These are phyloP conservation scores for Gossypium rotundifolium DNA, from an alignment of 345 rosid species.

Conservation along the genomic window DNA sequence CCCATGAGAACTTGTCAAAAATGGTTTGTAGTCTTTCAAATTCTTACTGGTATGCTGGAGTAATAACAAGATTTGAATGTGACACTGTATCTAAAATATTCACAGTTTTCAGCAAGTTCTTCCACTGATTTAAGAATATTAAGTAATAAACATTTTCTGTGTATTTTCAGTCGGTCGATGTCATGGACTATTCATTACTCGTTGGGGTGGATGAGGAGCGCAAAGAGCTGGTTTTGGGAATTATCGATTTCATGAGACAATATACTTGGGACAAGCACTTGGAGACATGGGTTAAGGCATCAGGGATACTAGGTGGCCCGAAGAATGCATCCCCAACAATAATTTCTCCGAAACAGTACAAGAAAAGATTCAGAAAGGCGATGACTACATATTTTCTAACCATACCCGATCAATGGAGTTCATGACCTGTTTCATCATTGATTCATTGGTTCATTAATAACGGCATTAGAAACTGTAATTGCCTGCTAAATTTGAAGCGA, in stretches of 20 bases:
- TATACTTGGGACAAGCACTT: conserved; percentile 99
- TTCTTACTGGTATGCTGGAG: background rate
- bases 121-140: background rate
- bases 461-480: conserved; percentile 10
- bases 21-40: background rate
- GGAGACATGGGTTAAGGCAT: conserved; percentile 96
- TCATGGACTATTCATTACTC: conserved; percentile 94
- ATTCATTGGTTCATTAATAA: conserved; percentile 41
- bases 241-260: conserved; percentile 96
- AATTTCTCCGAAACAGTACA: conserved; percentile 84
- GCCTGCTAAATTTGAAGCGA: conserved; percentile 14
- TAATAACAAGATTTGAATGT: background rate
- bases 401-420: conserved; percentile 87
- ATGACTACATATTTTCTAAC: conserved; percentile 94
- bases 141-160: background rate
- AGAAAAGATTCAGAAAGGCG: conserved; percentile 90
- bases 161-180: conserved; percentile 59
- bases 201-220: conserved; percentile 90
- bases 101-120: background rate
- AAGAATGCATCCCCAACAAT: conserved; percentile 84
- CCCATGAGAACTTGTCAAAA: background rate
- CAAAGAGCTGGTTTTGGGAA: conserved; percentile 87
- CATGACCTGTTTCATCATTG: conserved; percentile 28
- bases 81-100: background rate
- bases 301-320: conserved; percentile 81